Conservation (phyloP, 2,329 filamentous ascomycete species). For the Trichoderma brevicompactum region DNA sequence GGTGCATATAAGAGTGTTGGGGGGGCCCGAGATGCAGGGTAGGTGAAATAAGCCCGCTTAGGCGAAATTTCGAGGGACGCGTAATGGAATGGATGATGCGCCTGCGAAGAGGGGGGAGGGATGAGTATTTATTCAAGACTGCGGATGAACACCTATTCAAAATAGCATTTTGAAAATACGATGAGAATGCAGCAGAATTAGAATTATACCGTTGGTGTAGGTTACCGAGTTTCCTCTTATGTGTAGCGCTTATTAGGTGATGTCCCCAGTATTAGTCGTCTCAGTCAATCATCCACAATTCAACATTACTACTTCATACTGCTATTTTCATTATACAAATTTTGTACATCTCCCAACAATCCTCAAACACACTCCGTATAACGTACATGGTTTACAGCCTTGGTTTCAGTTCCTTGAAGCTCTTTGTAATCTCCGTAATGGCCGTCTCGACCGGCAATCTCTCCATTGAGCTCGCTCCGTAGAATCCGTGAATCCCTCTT, state of each 20-base stretch:
- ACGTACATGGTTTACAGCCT: background rate
- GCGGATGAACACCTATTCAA: no score
- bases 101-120: background rate
- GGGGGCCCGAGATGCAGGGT: constrained; percentile 8
- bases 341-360: no score
- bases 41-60: background rate
- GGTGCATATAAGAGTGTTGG: background rate
- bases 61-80: background rate
- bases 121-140: background rate
- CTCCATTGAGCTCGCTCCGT: constrained; percentile 72
- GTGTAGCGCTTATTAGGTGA: background rate
- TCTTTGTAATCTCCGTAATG: constrained; percentile 53
- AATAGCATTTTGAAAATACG: no score
- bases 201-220: background rate
- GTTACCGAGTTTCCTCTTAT: no score
- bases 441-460: constrained; percentile 69
- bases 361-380: no score
- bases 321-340: no score
- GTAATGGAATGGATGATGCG: background rate
- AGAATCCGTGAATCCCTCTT: constrained; percentile 71
- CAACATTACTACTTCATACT: no score
- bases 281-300: no score
- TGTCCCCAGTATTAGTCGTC: no score
- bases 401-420: constrained; percentile 16
- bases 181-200: no score